Base-by-base conservation (phyloP, 2,329 filamentous ascomycete genomes). In the Leptosphaerulina australis region DNA sequence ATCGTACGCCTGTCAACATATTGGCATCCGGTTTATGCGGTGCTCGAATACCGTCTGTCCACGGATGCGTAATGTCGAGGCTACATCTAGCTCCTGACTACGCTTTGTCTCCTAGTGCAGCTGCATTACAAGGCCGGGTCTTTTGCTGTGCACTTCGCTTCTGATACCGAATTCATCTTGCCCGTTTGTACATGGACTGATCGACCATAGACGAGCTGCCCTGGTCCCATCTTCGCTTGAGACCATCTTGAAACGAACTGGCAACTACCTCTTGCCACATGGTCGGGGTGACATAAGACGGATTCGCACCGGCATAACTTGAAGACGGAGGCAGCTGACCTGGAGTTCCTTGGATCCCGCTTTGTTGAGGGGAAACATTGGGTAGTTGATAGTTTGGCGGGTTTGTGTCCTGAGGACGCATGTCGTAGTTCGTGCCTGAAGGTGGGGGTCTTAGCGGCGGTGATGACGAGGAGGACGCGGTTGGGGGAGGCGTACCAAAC, bases 401-500 rank as follows among this genome's bases (percentile, higher is more conserved):
- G 35, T 60, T 61, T 9, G 64, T 45, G n/a, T 72, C 70, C 53
- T 71, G 68, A 8, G 70, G 63, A 15, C 71, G 68, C 48, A 70
- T 50, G 39, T 74, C 72, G 58, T 71, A 74, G 44, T 63, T 65
- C 57, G 56, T 73, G 55, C 71, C 71, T 74, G 71, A 44, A 55
- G 70, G 67, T 50, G 68, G 71, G 55, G 74, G 72, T 70, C 71
- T 74, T 69, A 74, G 67, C 67, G 74, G 74, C 58, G 75, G 75
- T 44, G 75, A 75, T 25, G 74, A 72, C 60, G 76, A 75, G 36
- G 74, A 72, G 41, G 73, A 69, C 45, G 71, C 65, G 64, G 67
- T 73, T 53, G 72, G 64, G 62, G 74, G 69, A 66, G 75, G 69
- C 73, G 87, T 89, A 79, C 91, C 90, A 77, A 97, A 97, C 59